Base-by-base conservation (phyloP, 1,139 yeast genomes). In the Candida mesenterica region DNA sequence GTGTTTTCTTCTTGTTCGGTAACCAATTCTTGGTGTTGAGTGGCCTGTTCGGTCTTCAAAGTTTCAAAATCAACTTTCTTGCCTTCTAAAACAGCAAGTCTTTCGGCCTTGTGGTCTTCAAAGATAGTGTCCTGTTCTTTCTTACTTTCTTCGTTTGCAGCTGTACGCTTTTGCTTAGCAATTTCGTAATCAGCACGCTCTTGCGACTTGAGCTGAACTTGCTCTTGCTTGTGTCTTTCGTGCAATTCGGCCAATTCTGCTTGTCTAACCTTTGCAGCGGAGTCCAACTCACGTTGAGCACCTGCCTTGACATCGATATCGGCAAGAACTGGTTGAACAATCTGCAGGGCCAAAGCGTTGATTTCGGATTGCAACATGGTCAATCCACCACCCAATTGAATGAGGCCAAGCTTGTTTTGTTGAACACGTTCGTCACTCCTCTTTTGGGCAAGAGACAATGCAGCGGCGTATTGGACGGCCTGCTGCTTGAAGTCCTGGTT, bases 331-430 rank as follows among this genome's bases (percentile, higher is more conserved):
- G 98, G 98, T 43, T 75, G 72, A 40, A 92, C 95, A 53, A 86
- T 72, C 37, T 81, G 74, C 39, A 80, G 66, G n/a, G 97, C 97
- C 68, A 92, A 78, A 36, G 75, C 75, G 44, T 85, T 84, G 43
- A 92, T 77, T 55, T 90, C 96, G 17, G 71, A 73, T 44, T 76
- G 85, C 33, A 85, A 71, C 73, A 90, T 79, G 52, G 76, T 77
- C 47, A 87, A 72, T 3, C 97, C 97, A 47, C 96, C 96, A 43
- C 98, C 98, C 46, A 90, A 65, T 52, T 88, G 75, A 49, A 88
- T 72, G 54, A 82, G 72, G 33, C 87, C 88, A 31, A 61, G 51
- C 38, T 64, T 61, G 46, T 62, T 53, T 37, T 46, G 55, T 38
- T 66, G 74, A 39, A 76, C 54, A 49, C 89, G 71, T 49, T 75